These are phyloP conservation scores for Raphanus hybrid DNA, from an alignment of 441 rosid genomes.

Conservation along the genomic window DNA sequence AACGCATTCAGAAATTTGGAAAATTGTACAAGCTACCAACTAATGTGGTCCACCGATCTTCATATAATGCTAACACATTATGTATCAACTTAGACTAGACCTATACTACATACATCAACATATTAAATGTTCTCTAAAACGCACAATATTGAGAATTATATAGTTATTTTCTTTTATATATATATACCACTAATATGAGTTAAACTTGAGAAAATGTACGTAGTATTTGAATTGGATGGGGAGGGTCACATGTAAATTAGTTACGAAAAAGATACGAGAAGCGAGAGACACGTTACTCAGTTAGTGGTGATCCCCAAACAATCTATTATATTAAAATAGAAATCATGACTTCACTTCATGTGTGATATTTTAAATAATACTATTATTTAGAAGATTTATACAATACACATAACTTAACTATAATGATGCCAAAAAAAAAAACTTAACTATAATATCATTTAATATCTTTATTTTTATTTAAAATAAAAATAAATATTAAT, in stretches of 20 bases:
- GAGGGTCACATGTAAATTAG: conserved; percentile 50
- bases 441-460: too few species aligned
- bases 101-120: conserved; percentile 11
- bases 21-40: conserved; percentile 7
- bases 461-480: too few species aligned
- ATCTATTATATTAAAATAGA: too few species aligned
- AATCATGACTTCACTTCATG: too few species aligned
- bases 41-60: conserved; percentile 26
- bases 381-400: too few species aligned
- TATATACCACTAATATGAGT: too few species aligned
- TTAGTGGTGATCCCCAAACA: conserved; percentile 35
- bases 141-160: too few species aligned
- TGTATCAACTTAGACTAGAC: conserved; percentile 21
- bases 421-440: too few species aligned
- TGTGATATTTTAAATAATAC: too few species aligned
- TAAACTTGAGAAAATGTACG: background rate
- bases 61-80: background rate
- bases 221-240: conserved; percentile 1
- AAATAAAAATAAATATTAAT: too few species aligned
- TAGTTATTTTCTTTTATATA: too few species aligned
- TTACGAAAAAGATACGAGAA: conserved; percentile 35
- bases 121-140: background rate
- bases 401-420: too few species aligned
- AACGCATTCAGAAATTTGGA: background rate
- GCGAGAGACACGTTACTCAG: conserved; percentile 40